These are phyloP conservation scores for Pythium dissotocum DNA, from an alignment of 352 stramenopile species.

Conservation along the genomic window DNA sequence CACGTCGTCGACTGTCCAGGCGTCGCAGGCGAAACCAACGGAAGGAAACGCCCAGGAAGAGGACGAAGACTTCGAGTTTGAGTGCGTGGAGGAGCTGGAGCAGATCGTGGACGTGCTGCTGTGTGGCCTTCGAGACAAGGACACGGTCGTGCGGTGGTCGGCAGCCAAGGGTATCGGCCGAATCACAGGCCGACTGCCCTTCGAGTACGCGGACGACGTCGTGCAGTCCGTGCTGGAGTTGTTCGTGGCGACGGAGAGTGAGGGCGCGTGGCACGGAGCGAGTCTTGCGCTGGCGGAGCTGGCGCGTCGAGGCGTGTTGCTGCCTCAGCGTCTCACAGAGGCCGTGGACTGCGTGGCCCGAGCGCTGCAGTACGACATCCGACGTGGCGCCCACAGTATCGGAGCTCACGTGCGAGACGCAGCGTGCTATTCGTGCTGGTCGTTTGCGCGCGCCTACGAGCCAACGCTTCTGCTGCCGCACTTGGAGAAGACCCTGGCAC, in stretches of 20 bases:
- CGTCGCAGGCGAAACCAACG: not conserved
- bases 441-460: constrained; percentile 95
- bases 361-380: constrained; percentile 95
- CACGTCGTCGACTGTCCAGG: not conserved
- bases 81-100: constrained; percentile 96
- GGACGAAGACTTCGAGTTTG: constrained; percentile 51
- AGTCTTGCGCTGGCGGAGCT: constrained; percentile 97
- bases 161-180: constrained; percentile 98
- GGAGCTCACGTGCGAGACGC: constrained; percentile 97
- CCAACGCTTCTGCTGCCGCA: constrained; percentile 90
- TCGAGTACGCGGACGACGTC: constrained; percentile 96
- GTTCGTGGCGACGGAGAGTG: constrained; percentile 91
- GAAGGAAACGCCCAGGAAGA: constrained; percentile 24
- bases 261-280: constrained; percentile 96
- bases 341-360: constrained; percentile 92
- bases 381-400: constrained; percentile 93
- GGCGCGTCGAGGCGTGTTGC: constrained; percentile 92
- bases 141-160: constrained; percentile 98
- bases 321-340: constrained; percentile 91
- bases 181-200: constrained; percentile 93
- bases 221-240: constrained; percentile 94
- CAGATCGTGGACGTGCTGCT: constrained; percentile 95
- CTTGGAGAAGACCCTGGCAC: constrained; percentile 85
- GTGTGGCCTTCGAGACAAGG: constrained; percentile 89
- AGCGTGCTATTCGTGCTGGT: constrained; percentile 98